Evolutionary conservation across 176 grass and related monocot species (phyloP).

Genomic region (Oryza glaberrima): DNA sequence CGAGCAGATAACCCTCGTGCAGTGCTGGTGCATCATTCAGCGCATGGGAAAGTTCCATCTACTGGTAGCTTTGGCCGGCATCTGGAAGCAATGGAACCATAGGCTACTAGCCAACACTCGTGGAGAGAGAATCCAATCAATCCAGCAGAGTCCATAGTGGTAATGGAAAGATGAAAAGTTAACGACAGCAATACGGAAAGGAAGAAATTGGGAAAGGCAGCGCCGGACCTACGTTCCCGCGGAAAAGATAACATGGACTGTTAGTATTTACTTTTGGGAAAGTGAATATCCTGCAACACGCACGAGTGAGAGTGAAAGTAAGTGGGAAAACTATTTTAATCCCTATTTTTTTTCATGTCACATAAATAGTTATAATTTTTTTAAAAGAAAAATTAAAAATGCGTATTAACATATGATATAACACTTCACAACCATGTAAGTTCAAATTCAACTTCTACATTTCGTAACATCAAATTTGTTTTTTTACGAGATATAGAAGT

Average conservation of each 20-base stretch:
- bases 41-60: not conserved
- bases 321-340: no score
- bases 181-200: not conserved
- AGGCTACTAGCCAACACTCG: no score
- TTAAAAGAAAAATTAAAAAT: no score
- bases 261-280: not conserved
- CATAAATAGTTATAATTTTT: no score
- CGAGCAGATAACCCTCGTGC: not conserved
- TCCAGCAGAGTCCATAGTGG: not conserved
- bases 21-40: not conserved
- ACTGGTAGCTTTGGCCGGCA: not conserved
- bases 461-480: no score
- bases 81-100: not conserved
- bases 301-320: not conserved
- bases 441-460: no score
- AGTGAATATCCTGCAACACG: conserved; percentile 18
- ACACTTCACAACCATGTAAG: no score
- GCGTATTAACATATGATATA: no score
- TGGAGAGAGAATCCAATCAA: not conserved
- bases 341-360: no score
- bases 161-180: conserved; percentile 26
- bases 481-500: no score
- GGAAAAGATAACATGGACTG: not conserved
- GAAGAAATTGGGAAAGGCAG: not conserved
- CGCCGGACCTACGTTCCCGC: not conserved